These are phyloP conservation scores for Ceratocystis huliohia DNA, from an alignment of 2,329 filamentous ascomycete species.

Conservation along the genomic window DNA sequence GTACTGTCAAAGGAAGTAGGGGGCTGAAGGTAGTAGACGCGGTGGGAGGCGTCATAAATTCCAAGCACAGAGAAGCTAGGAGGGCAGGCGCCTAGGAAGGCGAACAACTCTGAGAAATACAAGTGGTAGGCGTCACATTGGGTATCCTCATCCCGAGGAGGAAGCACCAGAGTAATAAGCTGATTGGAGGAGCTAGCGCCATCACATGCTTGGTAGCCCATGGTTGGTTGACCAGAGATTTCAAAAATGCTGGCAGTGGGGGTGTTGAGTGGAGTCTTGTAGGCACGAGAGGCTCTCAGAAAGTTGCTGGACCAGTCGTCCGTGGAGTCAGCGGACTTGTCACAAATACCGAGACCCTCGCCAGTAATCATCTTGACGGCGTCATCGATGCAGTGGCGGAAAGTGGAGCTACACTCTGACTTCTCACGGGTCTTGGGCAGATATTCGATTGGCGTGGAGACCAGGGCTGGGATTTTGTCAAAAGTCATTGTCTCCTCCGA, in stretches of 20 bases:
- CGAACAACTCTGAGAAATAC: slow-evolving; percentile 17
- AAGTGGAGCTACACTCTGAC: slow-evolving; percentile 20
- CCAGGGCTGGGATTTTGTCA: slow-evolving; percentile 2
- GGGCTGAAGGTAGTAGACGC: slow-evolving; percentile 20
- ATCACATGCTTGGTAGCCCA: not conserved
- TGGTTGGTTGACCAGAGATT: not conserved
- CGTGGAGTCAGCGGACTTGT: not conserved
- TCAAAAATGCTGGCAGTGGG: slow-evolving; percentile 17
- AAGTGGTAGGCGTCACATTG: slow-evolving; percentile 20
- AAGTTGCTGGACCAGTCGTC: not conserved
- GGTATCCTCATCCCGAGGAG: slow-evolving; percentile 11
- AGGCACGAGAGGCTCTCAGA: not conserved
- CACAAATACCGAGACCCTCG: slow-evolving; percentile 12
- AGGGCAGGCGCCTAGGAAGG: slow-evolving; percentile 17
- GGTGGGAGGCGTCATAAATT: slow-evolving; percentile 20
- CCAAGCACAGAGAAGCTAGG: slow-evolving; percentile 18
- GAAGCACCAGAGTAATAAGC: slow-evolving; percentile 19
- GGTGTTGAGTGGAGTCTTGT: slow-evolving; percentile 14
- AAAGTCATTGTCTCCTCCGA: slow-evolving; percentile 9
- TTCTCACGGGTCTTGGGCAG: slow-evolving; percentile 18
- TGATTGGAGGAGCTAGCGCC: not conserved
- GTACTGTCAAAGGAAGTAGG: slow-evolving; percentile 18
- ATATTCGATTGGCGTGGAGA: slow-evolving; percentile 13
- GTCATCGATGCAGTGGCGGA: slow-evolving; percentile 20
- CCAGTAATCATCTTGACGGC: slow-evolving; percentile 20